Percentiles rank a stretch among this genome's conserved stretches.
Conservation (phyloP, 139 green algal species). For the Micractinium sp. region DNA sequence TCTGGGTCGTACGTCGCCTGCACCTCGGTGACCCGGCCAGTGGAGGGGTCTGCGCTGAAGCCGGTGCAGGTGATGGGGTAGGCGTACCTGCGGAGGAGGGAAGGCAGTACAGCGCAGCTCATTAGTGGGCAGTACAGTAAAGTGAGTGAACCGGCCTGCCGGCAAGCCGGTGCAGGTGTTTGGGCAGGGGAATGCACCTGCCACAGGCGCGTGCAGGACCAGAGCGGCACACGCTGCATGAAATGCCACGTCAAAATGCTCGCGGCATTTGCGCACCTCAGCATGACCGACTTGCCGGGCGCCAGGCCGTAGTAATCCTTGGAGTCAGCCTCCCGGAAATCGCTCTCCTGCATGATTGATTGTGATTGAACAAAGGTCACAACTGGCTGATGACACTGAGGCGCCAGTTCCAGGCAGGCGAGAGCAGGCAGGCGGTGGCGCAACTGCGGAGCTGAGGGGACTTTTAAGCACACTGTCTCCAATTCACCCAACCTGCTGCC, state of each 20-base stretch:
- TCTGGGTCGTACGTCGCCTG: conserved; percentile 60
- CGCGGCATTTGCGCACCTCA: conserved; percentile 71
- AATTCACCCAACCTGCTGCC: background rate
- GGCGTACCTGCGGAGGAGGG: conserved; percentile 78
- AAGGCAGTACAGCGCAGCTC: background rate
- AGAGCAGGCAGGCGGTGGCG: background rate
- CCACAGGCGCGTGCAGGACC: background rate
- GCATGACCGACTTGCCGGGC: conserved; percentile 92
- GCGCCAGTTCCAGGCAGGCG: too few relatives aligned
- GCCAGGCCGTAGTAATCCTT: conserved; percentile 97
- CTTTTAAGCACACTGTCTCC: too few relatives aligned
- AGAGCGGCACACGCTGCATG: background rate
- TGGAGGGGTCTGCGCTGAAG: conserved; percentile 55
- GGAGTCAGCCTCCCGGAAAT: conserved; percentile 91
- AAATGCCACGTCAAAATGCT: background rate
- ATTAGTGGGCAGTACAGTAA: background rate
- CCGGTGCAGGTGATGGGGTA: conserved; percentile 86
- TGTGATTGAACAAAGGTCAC: background rate
- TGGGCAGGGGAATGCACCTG: too few relatives aligned
- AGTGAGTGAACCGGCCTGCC: background rate
- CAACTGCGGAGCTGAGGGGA: background rate
- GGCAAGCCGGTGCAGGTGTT: too few relatives aligned
- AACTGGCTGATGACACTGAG: background rate
- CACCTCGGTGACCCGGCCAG: conserved; percentile 74
- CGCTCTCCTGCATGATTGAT: conserved; percentile 51